Base-by-base conservation (phyloP, 2,329 filamentous ascomycete genomes). In the Diaporthe aspalathi region DNA sequence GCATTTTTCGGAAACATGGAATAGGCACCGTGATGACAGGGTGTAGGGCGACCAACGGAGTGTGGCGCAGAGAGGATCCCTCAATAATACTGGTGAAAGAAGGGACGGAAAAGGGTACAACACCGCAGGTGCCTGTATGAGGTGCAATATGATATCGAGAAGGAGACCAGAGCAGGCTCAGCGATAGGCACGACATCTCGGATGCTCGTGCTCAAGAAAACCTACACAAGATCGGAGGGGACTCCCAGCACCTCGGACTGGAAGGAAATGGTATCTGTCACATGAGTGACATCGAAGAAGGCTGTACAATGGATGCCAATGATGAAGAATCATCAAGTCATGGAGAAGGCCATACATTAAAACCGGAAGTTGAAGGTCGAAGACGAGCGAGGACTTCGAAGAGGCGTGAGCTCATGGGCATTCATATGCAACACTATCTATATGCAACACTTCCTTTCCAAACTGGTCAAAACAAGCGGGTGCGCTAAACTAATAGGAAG, bases 61-160 rank as follows among this genome's bases (percentile, higher is more conserved):
- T 6, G n/a, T 38, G 32, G 24, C 43, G 1, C 22, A 24, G 22
- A 9, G 7, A 29, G 29, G 43, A 35, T 63, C 60, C 60, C 60
- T 63, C 60, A 63, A 47, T 29, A 63, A 47, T 29, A 38, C 45
- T 17, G 32, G 1, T 53, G 57, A 29, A 57, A 70, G 38, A 72
- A 68, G 60, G 70, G 63, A 24, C 40, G 62, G 56, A 43, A n/a
- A 45, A 49, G 29, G 17, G 14, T n/a, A 20, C 45, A 29, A n/a
- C 49, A 43, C 9, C 20, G 6, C 29, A 32, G 20, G 20, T 16
- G 27, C 12, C 3, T 11, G 6, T 12, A 22, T 35, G 20, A 24
- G 24, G 11, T 12, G 29, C 12, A 47, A 27, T 2, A 8, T 22
- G 5, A n/a, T 45, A 24, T 27, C 20, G 9, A 22, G 12, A 20